These are phyloP conservation scores for Xylona heveae DNA, from an alignment of 495 filamentous ascomycete species.

Conservation along the genomic window DNA sequence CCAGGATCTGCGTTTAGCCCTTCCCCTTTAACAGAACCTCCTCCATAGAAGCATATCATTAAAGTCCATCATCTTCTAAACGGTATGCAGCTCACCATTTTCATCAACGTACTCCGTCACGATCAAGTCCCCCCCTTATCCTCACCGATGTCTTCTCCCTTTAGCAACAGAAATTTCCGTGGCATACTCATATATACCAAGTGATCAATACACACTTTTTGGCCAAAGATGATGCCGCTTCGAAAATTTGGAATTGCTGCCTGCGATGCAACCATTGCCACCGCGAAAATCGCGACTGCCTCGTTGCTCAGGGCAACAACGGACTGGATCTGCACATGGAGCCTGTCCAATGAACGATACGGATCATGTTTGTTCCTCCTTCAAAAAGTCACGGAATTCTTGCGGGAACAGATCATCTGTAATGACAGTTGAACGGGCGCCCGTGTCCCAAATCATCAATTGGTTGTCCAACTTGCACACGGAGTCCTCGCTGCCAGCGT, in stretches of 20 bases:
- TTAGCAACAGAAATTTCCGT: conserved; percentile 6
- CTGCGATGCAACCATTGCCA: conserved; percentile 3
- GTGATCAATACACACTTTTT: conserved; percentile 6
- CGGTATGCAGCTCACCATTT: too few relatives aligned
- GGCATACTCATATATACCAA: conserved; percentile 6
- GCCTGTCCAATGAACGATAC: conserved; percentile 5
- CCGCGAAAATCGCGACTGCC: conserved; percentile 2
- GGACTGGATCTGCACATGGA: conserved; percentile 3
- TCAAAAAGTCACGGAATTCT: conserved; percentile 5
- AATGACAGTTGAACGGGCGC: conserved; percentile 6
- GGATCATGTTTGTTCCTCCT: conserved; percentile 5
- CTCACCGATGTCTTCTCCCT: conserved; percentile 6
- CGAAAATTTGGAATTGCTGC: conserved; percentile 7
- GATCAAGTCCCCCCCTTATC: conserved; percentile 9
- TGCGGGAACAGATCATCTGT: conserved; percentile 5
- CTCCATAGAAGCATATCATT: too few relatives aligned
- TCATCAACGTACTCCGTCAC: too few relatives aligned
- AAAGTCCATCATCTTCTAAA: too few relatives aligned
- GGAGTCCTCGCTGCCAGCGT: too few relatives aligned
- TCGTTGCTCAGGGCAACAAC: conserved; percentile 5
- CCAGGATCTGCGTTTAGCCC: too few relatives aligned
- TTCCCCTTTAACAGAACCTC: too few relatives aligned
- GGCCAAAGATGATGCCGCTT: conserved; percentile 9
- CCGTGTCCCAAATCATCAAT: conserved; percentile 8
- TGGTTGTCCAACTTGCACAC: too few relatives aligned